Percentiles rank a stretch among this genome's conserved stretches.
Evolutionary conservation across 805 yeast genomes (phyloP).

Genomic region (Metschnikowia lachancei): DNA sequence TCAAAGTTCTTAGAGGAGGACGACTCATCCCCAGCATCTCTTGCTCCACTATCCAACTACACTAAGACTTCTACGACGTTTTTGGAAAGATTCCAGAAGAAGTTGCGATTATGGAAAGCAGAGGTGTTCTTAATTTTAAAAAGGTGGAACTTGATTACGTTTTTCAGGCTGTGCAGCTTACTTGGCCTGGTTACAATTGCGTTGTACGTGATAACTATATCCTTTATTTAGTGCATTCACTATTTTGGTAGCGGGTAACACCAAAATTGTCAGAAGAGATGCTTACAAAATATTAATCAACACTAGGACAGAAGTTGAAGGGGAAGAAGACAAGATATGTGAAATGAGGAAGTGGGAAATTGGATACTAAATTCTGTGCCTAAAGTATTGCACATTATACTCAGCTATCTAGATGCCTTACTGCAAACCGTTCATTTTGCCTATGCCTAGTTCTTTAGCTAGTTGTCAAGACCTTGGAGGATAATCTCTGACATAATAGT

Average conservation of each 20-base stretch:
- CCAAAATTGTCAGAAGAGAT: neutral
- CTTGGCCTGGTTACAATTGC: conserved; percentile 7
- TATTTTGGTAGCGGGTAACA: neutral
- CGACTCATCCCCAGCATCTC: conserved; percentile 21
- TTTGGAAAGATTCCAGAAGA: conserved; percentile 1
- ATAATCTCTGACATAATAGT: too few relatives aligned
- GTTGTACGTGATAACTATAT: conserved; percentile 7
- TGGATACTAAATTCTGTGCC: too few relatives aligned
- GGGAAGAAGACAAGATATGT: too few relatives aligned
- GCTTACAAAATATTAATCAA: too few relatives aligned
- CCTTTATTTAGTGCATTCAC: neutral
- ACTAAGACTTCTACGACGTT: conserved; percentile 5
- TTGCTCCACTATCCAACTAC: conserved; percentile 10
- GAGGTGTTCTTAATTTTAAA: conserved; percentile 2
- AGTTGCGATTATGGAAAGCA: conserved; percentile 4
- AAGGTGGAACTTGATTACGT: conserved; percentile 11
- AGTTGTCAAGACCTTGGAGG: too few relatives aligned
- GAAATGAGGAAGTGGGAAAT: too few relatives aligned
- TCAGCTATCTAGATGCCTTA: too few relatives aligned
- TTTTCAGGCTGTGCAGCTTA: conserved; percentile 11
- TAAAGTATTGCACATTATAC: too few relatives aligned
- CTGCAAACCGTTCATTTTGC: too few relatives aligned
- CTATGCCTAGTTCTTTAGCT: too few relatives aligned
- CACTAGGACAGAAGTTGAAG: too few relatives aligned
- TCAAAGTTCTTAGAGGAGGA: conserved; percentile 31